phyloP scores from a whole-genome alignment of 75 land plant species.

The Picea sitchensis region DNA sequence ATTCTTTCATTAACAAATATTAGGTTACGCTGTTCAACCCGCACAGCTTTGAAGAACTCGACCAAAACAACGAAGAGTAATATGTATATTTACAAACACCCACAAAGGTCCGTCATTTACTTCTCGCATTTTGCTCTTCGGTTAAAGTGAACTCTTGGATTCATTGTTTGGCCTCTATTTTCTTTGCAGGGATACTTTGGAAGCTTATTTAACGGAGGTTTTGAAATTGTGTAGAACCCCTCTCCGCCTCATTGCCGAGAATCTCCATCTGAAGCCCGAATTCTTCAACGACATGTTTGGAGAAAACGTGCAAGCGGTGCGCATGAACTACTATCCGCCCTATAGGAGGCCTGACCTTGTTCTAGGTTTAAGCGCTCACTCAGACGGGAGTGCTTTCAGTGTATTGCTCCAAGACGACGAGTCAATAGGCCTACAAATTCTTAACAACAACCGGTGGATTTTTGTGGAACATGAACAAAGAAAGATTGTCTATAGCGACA shows the following conservation, averaged over 20 bases:
- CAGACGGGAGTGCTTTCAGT: conserved; percentile 44
- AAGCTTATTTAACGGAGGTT: conserved; percentile 40
- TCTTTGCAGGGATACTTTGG: conserved; percentile 41
- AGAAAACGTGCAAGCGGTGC: conserved; percentile 18
- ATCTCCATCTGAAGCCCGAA: conserved; percentile 28
- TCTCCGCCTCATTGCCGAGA: conserved; percentile 36
- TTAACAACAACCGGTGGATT: conserved; percentile 34
- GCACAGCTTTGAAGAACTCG: too few species aligned
- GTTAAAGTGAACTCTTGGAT: too few species aligned
- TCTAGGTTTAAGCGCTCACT: conserved; percentile 32
- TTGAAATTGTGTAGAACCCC: conserved; percentile 25
- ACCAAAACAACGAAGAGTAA: too few species aligned
- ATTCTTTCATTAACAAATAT: too few species aligned
- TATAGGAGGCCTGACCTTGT: conserved; percentile 28
- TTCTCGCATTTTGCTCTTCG: too few species aligned
- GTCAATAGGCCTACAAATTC: conserved; percentile 2
- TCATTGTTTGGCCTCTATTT: too few species aligned
- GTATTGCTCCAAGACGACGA: conserved; percentile 27
- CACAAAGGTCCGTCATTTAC: too few species aligned
- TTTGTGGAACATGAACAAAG: conserved; percentile 26
- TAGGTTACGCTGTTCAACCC: too few species aligned
- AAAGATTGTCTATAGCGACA: conserved; percentile 12
- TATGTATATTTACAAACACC: too few species aligned
- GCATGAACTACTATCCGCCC: conserved; percentile 43
- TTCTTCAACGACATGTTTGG: conserved; percentile 24